phyloP scores from a whole-genome alignment of 257 asterid species.

The Forsythia viridissima region DNA sequence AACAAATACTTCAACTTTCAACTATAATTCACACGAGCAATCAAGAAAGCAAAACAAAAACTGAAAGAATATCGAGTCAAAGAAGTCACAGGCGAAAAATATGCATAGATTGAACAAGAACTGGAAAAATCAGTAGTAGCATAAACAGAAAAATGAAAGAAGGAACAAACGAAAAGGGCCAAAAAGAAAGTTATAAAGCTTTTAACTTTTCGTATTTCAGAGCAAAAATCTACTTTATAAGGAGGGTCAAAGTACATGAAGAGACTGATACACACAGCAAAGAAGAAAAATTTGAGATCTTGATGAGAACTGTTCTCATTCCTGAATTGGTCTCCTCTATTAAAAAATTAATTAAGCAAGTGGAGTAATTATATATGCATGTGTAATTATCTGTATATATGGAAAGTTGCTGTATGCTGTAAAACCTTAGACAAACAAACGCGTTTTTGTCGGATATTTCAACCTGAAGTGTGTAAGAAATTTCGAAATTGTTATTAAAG shows the following conservation, averaged over 20 bases:
- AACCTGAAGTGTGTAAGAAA: background rate
- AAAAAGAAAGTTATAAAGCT: slow-evolving; percentile 17
- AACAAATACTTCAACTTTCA: background rate
- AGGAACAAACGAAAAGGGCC: slow-evolving; percentile 14
- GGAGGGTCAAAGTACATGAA: slow-evolving; percentile 31
- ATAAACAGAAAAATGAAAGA: background rate
- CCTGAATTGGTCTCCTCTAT: slow-evolving; percentile 24
- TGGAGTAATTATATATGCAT: background rate
- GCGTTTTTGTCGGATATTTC: slow-evolving; percentile 28
- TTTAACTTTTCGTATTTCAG: slow-evolving; percentile 8
- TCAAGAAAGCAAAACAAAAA: background rate
- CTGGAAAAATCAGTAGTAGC: background rate
- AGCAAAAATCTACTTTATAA: slow-evolving; percentile 3
- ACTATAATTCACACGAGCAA: slow-evolving; percentile 20
- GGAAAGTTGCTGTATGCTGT: background rate
- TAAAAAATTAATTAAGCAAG: slow-evolving; percentile 19
- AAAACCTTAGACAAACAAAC: slow-evolving; percentile 22
- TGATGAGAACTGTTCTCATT: slow-evolving; percentile 39
- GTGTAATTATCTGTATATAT: background rate
- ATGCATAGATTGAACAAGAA: slow-evolving; percentile 20
- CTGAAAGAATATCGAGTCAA: slow-evolving; percentile 23
- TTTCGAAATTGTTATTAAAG: too few relatives aligned
- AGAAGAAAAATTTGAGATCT: slow-evolving; percentile 41
- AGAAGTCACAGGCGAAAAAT: slow-evolving; percentile 29
- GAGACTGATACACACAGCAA: slow-evolving; percentile 10